Conservation (phyloP, 1,284 basidiomycete species). For the Sparassis latifolia region DNA sequence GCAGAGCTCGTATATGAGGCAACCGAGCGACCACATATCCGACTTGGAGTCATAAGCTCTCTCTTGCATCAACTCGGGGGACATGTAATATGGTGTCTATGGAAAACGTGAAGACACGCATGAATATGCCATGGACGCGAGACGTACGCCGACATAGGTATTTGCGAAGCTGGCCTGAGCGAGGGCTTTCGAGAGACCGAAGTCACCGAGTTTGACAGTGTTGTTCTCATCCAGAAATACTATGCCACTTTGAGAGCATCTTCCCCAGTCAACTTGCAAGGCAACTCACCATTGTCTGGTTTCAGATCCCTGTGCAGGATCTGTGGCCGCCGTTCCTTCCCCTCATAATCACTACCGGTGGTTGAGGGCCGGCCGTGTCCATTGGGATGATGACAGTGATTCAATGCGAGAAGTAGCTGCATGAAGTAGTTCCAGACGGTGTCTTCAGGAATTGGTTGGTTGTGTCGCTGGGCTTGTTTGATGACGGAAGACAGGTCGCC, state of each 20-base stretch:
- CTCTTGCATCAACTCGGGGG: slow-evolving; percentile 93
- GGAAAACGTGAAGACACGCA: slow-evolving; percentile 1
- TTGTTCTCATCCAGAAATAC: slow-evolving; percentile 81
- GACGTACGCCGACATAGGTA: slow-evolving; percentile 90
- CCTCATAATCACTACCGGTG: slow-evolving; percentile 34
- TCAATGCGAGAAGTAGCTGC: slow-evolving; percentile 87
- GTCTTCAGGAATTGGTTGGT: slow-evolving; percentile 78
- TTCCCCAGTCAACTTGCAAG: not conserved
- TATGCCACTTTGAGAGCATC: slow-evolving; percentile 20
- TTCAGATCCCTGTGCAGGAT: slow-evolving; percentile 94
- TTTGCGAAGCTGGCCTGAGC: slow-evolving; percentile 83
- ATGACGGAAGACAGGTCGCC: slow-evolving; percentile 89
- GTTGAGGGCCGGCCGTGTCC: slow-evolving; percentile 41
- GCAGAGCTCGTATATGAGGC: slow-evolving; percentile 93
- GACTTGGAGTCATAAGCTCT: slow-evolving; percentile 96
- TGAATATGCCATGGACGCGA: not conserved
- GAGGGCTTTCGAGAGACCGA: slow-evolving; percentile 92
- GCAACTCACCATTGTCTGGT: slow-evolving; percentile 86
- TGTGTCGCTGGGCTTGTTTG: slow-evolving; percentile 65
- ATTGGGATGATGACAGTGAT: slow-evolving; percentile 85
- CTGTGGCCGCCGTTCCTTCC: slow-evolving; percentile 54
- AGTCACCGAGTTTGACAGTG: slow-evolving; percentile 91
- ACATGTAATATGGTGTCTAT: slow-evolving; percentile 98
- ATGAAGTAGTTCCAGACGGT: slow-evolving; percentile 93
- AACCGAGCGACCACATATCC: slow-evolving; percentile 97